phyloP scores from a whole-genome alignment of 139 green algal species.

The Yamagishiella unicocca region DNA sequence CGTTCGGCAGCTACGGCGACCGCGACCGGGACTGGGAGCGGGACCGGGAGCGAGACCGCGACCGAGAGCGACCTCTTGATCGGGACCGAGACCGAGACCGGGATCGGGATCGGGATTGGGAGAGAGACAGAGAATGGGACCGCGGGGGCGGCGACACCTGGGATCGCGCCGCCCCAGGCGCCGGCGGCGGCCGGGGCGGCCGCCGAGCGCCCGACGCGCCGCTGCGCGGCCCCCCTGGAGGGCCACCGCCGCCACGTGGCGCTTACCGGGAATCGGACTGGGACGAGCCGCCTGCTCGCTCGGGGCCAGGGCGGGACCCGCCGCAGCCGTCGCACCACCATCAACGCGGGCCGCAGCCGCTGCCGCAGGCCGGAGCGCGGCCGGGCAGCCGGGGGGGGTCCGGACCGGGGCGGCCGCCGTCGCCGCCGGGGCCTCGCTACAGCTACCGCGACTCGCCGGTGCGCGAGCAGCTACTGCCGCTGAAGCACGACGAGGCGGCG shows the following conservation, averaged over 20 bases:
- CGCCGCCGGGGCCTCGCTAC: neutral
- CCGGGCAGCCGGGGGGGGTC: neutral
- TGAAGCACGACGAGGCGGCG: neutral
- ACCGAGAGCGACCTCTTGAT: neutral
- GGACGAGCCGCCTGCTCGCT: neutral
- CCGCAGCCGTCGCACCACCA: neutral
- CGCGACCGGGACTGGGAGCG: neutral
- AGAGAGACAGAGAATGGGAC: neutral
- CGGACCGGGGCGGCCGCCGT: neutral
- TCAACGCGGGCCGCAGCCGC: neutral
- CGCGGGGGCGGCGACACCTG: neutral
- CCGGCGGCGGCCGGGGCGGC: neutral
- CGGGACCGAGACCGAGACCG: neutral
- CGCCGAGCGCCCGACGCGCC: neutral
- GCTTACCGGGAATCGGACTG: conserved; percentile 7
- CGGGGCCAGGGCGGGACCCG: neutral
- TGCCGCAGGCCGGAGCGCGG: neutral
- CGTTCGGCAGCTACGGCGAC: neutral
- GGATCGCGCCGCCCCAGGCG: neutral
- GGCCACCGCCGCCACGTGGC: neutral
- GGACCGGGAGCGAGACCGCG: neutral
- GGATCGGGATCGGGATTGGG: neutral
- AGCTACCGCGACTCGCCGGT: neutral
- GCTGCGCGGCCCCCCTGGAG: neutral
- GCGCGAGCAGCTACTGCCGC: neutral